Conservation (phyloP, 331 rosid species). For the Acacia concinna region DNA sequence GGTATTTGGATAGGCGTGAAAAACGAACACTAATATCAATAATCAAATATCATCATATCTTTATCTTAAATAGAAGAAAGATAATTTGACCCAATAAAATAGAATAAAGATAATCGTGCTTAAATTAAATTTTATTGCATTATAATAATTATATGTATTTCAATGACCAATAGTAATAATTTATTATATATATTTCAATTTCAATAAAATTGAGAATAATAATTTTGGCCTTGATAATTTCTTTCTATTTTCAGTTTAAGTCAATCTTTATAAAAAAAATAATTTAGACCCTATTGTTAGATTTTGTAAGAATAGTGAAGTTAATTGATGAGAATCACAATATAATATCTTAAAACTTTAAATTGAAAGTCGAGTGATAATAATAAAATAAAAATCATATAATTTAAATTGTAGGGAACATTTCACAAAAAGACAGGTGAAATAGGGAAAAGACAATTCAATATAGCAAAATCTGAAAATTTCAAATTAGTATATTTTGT, state of each 20-base stretch:
- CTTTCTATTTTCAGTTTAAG: not conserved
- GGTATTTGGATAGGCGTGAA: not conserved
- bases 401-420: too few relatives aligned
- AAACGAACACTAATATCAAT: not conserved
- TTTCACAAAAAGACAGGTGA: too few relatives aligned
- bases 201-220: not conserved
- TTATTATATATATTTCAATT: not conserved
- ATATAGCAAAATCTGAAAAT: too few relatives aligned
- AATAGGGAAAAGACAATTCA: too few relatives aligned
- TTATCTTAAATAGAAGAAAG: not conserved
- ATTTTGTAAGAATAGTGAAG: not conserved
- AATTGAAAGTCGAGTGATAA: not conserved
- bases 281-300: not conserved
- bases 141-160: too few relatives aligned
- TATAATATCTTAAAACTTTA: not conserved
- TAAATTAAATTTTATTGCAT: not conserved
- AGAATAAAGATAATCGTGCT: not conserved
- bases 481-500: too few relatives aligned
- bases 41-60: not conserved
- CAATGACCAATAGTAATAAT: too few relatives aligned
- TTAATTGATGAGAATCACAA: not conserved
- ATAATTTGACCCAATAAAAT: too few relatives aligned
- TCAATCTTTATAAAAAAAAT: not conserved
- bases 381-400: too few relatives aligned
- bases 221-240: not conserved